Evolutionary conservation across 345 rosid genomes (phyloP), one percentile per base, ranked within the genome.

Genomic region (Excoecaria cochinchinensis): DNA sequence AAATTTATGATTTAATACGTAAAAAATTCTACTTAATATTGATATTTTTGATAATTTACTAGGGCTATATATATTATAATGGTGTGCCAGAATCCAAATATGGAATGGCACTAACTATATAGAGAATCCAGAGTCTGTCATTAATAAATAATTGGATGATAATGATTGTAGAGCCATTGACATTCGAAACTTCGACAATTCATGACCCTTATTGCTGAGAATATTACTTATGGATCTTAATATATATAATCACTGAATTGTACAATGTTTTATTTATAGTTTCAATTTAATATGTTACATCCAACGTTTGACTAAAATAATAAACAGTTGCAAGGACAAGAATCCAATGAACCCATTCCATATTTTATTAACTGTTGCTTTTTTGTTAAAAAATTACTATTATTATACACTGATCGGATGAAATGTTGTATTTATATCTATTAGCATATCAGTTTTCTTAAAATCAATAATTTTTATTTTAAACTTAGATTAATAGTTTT

Each of bases 111-210:
- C 69, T 25, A 14, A 42, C 5, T 66, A 16, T 21, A 31, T 31
- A 31, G 31, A 66, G 52, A 42, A 40, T 66, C 14, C 16, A 11
- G 15, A 66, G 13, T 64, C 22, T 65, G 7, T 12, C 19, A 8
- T 40, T 42, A 40, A 39, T 63, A 0, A 17, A 59, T 53, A 5
- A 6, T 8, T 55, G 5, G 16, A 66, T 44, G 46, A 53, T 5
- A 38, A 16, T 72, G 6, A 60, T 60, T 8, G 39, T 42, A 56
- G 52, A 48, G 55, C 16, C 65, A 56, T 80, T 72, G 80, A 72
- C 80, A 76, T 72, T 72, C 56, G 61, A 70, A 70, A 39, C 74
- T 69, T 74, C 59, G 19, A 8, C 38, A 59, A 0, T 39, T 31
- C 31, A 31, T 14, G 59, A 66, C 69, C 44, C 44, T 15, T 8